Base-by-base conservation (phyloP, 129 eudicot species). In the Kitagawia praeruptora region DNA sequence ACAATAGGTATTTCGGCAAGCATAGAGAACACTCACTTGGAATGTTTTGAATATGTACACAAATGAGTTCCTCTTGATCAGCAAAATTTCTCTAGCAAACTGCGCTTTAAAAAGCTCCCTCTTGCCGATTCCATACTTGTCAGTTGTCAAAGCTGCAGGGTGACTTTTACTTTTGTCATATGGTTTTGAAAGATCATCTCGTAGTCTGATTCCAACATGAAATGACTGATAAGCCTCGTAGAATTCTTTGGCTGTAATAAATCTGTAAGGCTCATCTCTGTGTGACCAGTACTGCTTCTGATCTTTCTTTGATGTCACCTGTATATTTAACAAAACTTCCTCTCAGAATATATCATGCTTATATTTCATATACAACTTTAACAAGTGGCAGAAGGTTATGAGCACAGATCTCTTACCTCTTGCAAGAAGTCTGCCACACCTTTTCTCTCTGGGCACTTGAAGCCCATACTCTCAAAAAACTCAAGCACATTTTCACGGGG, bases 281-380 rank as follows among this genome's bases (percentile, higher is more conserved):
- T 76, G 53, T 37, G 74, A 76, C 96, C 96, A 91, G 53, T 88
- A 91, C 70, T 91, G 96, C 48, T 76, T 54, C 69, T 91, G 96
- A 85, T 91, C 96, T 85, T 85, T 91, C 86, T 85, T 90, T 67
- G 96, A 90, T 27, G 96, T 90, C 85, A 90, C 96, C 96, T 90
- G 48, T 63, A 83, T 39, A 31, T 25, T 47, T 18, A 3, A 49
- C 74, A 8, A 48, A 34, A 19, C 42, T 53, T 53, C n/a, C 23
- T 4, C n/a, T 53, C 16, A 61, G n/a, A 19, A 15, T 27, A 23
- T 58, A 46, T 64, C 15, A 73, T 8, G 18, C 13, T 72, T 42
- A 23, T 5, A 40, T 23, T 31, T 23, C 21, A 53, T 48, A 11
- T 58, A 41, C 6, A 14, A 78, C 80, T 61, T 61, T 38, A 53